These are phyloP conservation scores for Choiromyces venosus DNA, from an alignment of 495 filamentous ascomycete species.

Conservation along the genomic window DNA sequence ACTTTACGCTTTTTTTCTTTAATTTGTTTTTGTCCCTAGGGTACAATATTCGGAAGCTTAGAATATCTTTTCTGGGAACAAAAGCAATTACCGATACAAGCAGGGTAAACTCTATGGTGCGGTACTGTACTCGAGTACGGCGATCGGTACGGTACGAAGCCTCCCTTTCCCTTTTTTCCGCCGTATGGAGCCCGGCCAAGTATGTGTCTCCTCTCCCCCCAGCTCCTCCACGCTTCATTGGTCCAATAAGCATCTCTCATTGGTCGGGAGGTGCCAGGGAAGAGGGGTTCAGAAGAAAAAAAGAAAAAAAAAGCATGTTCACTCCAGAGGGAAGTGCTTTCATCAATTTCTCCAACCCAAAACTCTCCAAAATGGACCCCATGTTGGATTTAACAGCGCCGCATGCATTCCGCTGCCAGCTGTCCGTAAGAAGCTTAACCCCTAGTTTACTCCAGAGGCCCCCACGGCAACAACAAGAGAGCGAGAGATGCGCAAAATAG, in stretches of 20 bases:
- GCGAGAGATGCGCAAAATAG: not conserved
- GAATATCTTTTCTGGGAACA: not conserved
- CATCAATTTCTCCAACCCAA: too few species aligned
- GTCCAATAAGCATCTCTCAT: not conserved
- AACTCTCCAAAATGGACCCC: not conserved
- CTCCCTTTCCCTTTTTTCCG: too few species aligned
- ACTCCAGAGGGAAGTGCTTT: not conserved
- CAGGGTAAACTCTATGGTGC: not conserved
- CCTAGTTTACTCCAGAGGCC: too few species aligned
- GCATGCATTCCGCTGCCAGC: not conserved
- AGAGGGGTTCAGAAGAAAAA: not conserved
- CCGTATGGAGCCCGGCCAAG: not conserved
- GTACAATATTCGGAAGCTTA: not conserved
- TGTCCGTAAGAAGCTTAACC: not conserved
- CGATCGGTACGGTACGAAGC: too few species aligned
- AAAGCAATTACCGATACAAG: not conserved
- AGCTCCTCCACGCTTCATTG: not conserved
- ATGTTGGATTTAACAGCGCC: not conserved
- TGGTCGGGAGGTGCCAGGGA: not conserved
- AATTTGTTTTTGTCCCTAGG: not conserved
- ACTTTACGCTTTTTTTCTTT: not conserved
- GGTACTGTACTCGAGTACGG: not conserved
- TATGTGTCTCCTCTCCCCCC: not conserved
- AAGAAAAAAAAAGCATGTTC: constrained; percentile 1
- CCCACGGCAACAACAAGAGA: not conserved